Percentiles rank a stretch among this genome's conserved stretches.
These are phyloP conservation scores for Sclerotinia spermophila DNA, from an alignment of 2,329 filamentous ascomycete genomes.

Conservation along the genomic window DNA sequence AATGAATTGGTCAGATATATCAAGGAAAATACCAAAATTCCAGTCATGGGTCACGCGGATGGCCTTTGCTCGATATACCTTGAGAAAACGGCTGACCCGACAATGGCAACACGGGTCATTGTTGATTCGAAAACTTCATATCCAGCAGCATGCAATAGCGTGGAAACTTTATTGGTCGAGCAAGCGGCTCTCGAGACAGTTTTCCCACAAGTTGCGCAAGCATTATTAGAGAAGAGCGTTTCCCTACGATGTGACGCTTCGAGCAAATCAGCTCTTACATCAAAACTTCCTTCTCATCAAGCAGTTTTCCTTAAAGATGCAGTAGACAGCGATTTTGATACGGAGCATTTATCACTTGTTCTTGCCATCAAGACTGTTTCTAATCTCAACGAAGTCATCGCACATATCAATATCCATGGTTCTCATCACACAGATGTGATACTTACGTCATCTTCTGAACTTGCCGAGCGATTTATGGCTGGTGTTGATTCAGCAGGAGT, in stretches of 20 bases:
- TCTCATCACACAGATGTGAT: conserved; percentile 95
- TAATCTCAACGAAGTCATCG: conserved; percentile 65
- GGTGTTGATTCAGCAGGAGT: conserved; percentile 85
- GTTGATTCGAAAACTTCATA: conserved; percentile 94
- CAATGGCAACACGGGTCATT: conserved; percentile 70
- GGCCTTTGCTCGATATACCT: conserved; percentile 87
- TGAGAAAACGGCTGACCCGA: conserved; percentile 69
- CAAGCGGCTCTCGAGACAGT: conserved; percentile 62
- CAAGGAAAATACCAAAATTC: conserved; percentile 87
- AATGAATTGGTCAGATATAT: conserved; percentile 57
- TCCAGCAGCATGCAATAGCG: conserved; percentile 88
- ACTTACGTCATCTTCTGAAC: conserved; percentile 63
- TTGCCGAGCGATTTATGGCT: conserved; percentile 79
- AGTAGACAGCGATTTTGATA: conserved; percentile 69
- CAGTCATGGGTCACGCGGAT: conserved; percentile 93
- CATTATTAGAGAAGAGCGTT: conserved; percentile 73
- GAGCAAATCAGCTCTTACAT: conserved; percentile 61
- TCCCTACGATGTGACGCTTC: conserved; percentile 72
- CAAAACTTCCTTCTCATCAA: conserved; percentile 43
- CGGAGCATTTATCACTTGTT: conserved; percentile 82
- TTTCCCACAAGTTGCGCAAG: conserved; percentile 69
- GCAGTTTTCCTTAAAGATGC: conserved; percentile 59
- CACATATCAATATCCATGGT: conserved; percentile 87
- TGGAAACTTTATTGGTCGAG: conserved; percentile 90
- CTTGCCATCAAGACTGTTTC: conserved; percentile 79